A percentile compares a stretch with the other conserved stretches of the same genome.
These are phyloP conservation scores for Rossbeevera mucosa DNA, from an alignment of 768 basidiomycete genomes.

Conservation along the genomic window DNA sequence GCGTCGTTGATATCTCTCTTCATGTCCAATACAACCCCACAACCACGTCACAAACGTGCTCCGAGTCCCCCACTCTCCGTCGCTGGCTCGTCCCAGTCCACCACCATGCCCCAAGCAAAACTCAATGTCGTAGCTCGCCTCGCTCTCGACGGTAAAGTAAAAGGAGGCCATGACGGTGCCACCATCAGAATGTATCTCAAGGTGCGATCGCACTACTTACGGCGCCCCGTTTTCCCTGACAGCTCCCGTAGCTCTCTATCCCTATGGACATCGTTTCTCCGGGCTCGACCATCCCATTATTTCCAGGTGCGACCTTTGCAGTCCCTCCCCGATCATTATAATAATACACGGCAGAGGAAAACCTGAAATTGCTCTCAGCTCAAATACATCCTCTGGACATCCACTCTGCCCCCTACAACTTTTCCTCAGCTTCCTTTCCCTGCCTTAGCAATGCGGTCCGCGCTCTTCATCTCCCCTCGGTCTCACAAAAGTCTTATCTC, in stretches of 20 bases:
- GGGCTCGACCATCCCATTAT: constrained; percentile 66
- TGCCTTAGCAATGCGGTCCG: constrained; percentile 65
- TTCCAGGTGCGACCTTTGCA: constrained; percentile 49
- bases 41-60: constrained; percentile 28
- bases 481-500: constrained; percentile 56
- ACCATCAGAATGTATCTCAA: constrained; percentile 74
- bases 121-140: constrained; percentile 70
- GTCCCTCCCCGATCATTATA: background rate
- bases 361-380: constrained; percentile 66
- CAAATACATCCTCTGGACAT: constrained; percentile 74
- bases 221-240: background rate
- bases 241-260: constrained; percentile 49
- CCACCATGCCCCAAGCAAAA: constrained; percentile 42
- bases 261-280: constrained; percentile 63
- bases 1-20: background rate
- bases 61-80: constrained; percentile 30
- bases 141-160: constrained; percentile 70
- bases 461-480: constrained; percentile 61
- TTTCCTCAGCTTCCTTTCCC: constrained; percentile 59
- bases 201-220: constrained; percentile 34
- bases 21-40: constrained; percentile 9
- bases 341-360: constrained; percentile 54
- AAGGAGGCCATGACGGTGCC: constrained; percentile 59
- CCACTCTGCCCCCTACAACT: constrained; percentile 69
- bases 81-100: constrained; percentile 41